A percentile compares a stretch with the other conserved stretches of the same genome.
Conservation (phyloP, 306 rosid species). For the Ormosia semicastrata region DNA sequence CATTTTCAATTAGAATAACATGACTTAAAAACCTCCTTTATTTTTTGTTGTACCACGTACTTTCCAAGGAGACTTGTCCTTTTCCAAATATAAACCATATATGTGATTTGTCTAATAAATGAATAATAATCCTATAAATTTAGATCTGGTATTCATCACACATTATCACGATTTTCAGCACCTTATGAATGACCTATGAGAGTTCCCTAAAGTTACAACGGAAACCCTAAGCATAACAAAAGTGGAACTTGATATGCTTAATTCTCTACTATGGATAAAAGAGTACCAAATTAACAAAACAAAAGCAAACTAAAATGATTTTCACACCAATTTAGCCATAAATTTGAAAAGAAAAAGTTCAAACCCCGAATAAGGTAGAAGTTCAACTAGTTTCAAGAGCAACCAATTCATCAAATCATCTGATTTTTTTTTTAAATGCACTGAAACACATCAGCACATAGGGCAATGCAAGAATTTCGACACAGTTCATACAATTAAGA, state of each 20-base stretch:
- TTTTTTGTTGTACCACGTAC: neutral
- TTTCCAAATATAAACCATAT: neutral
- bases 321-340: neutral
- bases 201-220: neutral
- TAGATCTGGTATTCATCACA: neutral
- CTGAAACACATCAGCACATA: neutral
- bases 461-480: neutral
- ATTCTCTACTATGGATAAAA: neutral
- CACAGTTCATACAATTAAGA: neutral
- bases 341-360: neutral
- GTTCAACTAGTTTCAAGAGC: neutral
- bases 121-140: neutral
- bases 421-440: neutral
- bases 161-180: neutral
- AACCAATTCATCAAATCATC: neutral
- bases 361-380: neutral
- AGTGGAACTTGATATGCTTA: neutral
- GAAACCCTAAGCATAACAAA: conserved; percentile 13
- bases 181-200: neutral
- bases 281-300: neutral
- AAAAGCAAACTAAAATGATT: neutral
- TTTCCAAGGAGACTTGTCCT: neutral
- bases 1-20: neutral
- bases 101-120: neutral
- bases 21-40: neutral